Conservation (phyloP, 257 asterid genomes). For the Nicotiana paniculata region DNA sequence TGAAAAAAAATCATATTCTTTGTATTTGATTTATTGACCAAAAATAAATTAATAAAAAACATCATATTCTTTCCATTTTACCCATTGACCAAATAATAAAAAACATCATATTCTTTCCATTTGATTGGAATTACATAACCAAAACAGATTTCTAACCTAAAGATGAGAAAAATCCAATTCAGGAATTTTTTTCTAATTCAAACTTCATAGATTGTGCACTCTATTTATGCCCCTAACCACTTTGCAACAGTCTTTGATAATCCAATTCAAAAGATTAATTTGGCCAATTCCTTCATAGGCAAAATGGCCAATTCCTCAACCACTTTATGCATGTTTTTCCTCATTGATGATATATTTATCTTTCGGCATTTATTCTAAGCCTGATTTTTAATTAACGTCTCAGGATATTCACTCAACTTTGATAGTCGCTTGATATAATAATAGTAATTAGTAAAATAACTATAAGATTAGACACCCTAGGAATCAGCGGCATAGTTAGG, state of each 20-base stretch:
- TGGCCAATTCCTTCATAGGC: neutral
- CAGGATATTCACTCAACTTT: neutral
- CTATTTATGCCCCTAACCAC: neutral
- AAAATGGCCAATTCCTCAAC: neutral
- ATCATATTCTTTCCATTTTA: neutral
- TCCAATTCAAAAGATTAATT: neutral
- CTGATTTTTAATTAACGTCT: neutral
- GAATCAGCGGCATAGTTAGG: no score
- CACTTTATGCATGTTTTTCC: neutral
- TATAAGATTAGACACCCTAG: neutral
- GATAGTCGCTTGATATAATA: neutral
- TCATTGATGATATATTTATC: neutral
- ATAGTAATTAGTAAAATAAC: neutral
- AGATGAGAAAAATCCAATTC: no score
- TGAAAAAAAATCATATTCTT: neutral
- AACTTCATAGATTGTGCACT: neutral
- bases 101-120: neutral
- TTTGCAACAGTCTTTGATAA: neutral
- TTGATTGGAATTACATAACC: neutral
- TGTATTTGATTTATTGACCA: neutral
- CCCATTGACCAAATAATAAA: neutral
- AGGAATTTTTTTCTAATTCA: neutral
- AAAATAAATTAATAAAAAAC: no score
- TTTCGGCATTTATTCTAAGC: neutral
- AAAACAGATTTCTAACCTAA: neutral